Evolutionary conservation across 495 filamentous ascomycete genomes (phyloP), one percentile per base, ranked within the genome.

Genomic region (Penicillium antarcticum): DNA sequence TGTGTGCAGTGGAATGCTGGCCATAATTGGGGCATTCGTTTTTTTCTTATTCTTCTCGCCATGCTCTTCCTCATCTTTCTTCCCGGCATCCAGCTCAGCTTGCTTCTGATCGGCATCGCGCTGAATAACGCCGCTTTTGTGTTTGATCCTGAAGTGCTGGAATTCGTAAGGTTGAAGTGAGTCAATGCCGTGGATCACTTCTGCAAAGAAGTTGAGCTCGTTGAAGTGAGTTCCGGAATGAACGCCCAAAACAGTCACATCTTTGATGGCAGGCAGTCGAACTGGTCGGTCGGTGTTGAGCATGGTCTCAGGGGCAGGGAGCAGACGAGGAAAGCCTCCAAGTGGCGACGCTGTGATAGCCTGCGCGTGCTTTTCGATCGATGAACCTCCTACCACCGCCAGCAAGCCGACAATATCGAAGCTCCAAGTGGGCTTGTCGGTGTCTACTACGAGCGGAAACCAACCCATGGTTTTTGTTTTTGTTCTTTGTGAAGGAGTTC

Each of bases 291-390:
- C 62, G 8, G 82, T 74, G 38, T 80, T 75, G 32, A 86, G 63
- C 21, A 87, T 73, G 26, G 80, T 79, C 64, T 87, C 84, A 14
- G 85, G 85, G 4, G 85, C 85, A 21, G 85, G 85, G 24, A 87
- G 74, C 37, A 88, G 79, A 41, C 83, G 82, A 26, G 85, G 85
- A 8, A 85, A 72, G 17, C 79, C 65, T 54, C 78, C 82, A 21
- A 83, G 67, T 40, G 69, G 62, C 17, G 76, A 79, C 18, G 80
- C 76, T 2, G 81, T 84, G 31, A 86, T 71, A 39, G 72, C 69
- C 53, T 83, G 81, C 0, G 75, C 64, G 57, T 85, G 80, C 52
- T 75, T 72, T 52, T 74, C 73, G 38, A 86, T 79, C 4, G 77
- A 72, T 12, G 73, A 74, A 56, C 85, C 82, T 56, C 83, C 83